Conservation (phyloP, 2,329 filamentous ascomycete genomes). For the Claviceps sp. region DNA sequence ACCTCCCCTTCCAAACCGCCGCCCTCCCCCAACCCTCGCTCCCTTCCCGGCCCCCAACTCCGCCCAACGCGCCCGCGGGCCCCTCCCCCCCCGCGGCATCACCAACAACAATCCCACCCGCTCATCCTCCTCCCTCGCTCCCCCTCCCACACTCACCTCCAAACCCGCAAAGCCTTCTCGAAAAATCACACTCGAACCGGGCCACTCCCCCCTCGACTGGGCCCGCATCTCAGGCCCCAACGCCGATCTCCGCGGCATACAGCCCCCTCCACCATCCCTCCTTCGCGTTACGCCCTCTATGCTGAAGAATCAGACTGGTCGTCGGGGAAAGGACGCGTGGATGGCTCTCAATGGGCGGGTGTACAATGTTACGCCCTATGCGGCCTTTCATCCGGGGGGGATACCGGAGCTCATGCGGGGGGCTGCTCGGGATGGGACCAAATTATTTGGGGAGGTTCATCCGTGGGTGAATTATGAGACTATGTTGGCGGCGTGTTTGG, state of each 20-base stretch:
- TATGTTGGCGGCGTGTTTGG: constrained; percentile 50
- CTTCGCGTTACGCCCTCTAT: constrained; percentile 70
- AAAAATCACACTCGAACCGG: constrained; percentile 74
- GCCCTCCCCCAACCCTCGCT: constrained; percentile 21
- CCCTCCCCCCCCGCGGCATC: constrained; percentile 27
- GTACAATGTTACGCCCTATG: constrained; percentile 86
- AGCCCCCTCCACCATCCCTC: constrained; percentile 34
- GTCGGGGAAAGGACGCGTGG: constrained; percentile 81
- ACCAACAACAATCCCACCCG: constrained; percentile 7
- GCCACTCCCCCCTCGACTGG: constrained; percentile 94
- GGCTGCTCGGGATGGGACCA: constrained; percentile 48
- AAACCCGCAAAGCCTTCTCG: constrained; percentile 43
- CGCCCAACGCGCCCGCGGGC: constrained; percentile 32
- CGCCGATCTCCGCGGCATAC: constrained; percentile 53
- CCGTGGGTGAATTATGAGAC: constrained; percentile 62
- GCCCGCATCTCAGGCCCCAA: constrained; percentile 57
- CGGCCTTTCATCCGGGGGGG: constrained; percentile 83
- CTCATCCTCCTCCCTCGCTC: constrained; percentile 33
- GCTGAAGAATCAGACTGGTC: constrained; percentile 65
- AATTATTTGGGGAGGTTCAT: constrained; percentile 53
- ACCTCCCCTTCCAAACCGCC: constrained; percentile 14
- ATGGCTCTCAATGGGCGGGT: constrained; percentile 79
- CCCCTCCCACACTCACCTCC: constrained; percentile 39
- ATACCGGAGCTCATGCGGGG: constrained; percentile 56
- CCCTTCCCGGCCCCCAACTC: constrained; percentile 40